phyloP scores from a whole-genome alignment of 1,284 basidiomycete species.

The Fomitopsis palustris region DNA sequence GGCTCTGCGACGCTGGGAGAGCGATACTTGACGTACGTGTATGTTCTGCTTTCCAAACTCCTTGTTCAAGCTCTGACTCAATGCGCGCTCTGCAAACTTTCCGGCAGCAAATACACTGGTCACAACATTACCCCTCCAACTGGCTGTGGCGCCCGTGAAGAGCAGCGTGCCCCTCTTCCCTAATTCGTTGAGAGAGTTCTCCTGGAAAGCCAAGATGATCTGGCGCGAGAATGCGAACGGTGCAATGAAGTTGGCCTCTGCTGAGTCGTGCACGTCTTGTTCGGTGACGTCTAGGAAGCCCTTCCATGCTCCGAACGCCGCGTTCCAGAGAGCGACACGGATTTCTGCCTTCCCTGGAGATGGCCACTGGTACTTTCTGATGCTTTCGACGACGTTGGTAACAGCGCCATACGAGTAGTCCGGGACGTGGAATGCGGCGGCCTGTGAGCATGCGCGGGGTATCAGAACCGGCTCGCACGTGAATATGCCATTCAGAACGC shows the following conservation, averaged over 20 bases:
- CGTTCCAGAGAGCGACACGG: slow-evolving; percentile 68
- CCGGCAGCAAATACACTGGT: slow-evolving; percentile 69
- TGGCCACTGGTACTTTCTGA: slow-evolving; percentile 47
- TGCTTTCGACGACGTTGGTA: slow-evolving; percentile 47
- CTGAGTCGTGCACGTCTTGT: slow-evolving; percentile 46
- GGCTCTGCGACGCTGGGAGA: not conserved
- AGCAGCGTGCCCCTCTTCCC: slow-evolving; percentile 62
- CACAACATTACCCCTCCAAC: slow-evolving; percentile 56
- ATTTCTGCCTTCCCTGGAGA: slow-evolving; percentile 40
- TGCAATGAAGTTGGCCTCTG: slow-evolving; percentile 55
- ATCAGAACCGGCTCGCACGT: not conserved
- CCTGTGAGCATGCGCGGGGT: slow-evolving; percentile 34
- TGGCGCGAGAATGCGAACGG: slow-evolving; percentile 69
- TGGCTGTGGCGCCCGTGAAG: slow-evolving; percentile 77
- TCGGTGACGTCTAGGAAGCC: slow-evolving; percentile 65
- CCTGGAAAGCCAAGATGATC: slow-evolving; percentile 58
- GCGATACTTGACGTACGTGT: slow-evolving; percentile 40
- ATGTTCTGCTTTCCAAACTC: slow-evolving; percentile 80
- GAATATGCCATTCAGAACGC: not conserved
- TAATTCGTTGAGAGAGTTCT: slow-evolving; percentile 46
- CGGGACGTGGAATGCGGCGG: slow-evolving; percentile 54
- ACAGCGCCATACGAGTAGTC: slow-evolving; percentile 55
- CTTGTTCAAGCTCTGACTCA: slow-evolving; percentile 75
- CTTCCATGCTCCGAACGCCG: slow-evolving; percentile 56
- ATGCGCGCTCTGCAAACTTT: slow-evolving; percentile 63